Percentiles rank a stretch among this genome's conserved stretches.
Evolutionary conservation across 2,329 filamentous ascomycete genomes (phyloP).

Genomic region (Fusarium bulbicola): DNA sequence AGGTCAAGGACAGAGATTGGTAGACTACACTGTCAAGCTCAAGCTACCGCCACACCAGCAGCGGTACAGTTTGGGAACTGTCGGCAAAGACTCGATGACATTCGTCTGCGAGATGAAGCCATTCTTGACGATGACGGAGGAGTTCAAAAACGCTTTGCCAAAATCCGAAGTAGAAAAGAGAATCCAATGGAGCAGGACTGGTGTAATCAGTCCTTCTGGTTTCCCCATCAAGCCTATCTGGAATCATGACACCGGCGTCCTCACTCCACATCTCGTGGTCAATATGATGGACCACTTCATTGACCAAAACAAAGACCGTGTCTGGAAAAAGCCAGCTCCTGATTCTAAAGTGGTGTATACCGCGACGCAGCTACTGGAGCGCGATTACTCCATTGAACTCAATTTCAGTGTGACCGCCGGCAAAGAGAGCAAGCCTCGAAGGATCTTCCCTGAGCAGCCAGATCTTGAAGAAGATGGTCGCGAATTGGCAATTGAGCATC

Average conservation of each 20-base stretch:
- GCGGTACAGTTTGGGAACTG: accelerated
- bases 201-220: not conserved
- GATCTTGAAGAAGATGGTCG: not conserved
- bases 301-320: not conserved
- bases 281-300: not conserved
- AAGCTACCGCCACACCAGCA: not conserved
- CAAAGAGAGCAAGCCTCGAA: not conserved
- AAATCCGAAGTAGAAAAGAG: not conserved
- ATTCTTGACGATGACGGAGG: not conserved
- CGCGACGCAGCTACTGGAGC: not conserved
- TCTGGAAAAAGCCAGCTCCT: not conserved
- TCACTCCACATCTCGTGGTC: not conserved
- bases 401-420: not conserved
- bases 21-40: not conserved
- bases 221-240: not conserved
- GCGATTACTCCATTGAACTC: not conserved
- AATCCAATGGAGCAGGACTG: not conserved
- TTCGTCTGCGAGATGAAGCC: not conserved
- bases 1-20: not conserved
- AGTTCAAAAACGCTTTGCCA: not conserved
- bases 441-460: not conserved
- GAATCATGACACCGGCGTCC: not conserved
- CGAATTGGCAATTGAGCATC: not conserved
- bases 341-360: not conserved
- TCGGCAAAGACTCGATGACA: accelerated